These are phyloP conservation scores for Pseudohyphozyma bogoriensis DNA, from an alignment of 768 basidiomycete genomes.

Conservation along the genomic window DNA sequence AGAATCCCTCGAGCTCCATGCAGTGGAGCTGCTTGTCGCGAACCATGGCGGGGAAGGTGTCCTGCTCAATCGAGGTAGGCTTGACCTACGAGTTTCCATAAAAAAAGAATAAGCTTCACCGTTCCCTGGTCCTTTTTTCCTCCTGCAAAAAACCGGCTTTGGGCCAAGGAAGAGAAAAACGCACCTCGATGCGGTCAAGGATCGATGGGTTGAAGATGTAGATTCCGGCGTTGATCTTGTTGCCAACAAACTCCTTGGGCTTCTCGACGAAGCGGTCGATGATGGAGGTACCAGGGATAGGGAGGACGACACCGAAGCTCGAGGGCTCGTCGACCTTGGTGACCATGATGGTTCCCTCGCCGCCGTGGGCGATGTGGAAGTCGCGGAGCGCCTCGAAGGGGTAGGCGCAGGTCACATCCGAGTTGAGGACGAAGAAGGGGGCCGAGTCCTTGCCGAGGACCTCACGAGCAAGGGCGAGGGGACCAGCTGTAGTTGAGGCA, in stretches of 20 bases:
- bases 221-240: constrained; percentile 47
- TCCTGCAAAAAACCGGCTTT: neutral
- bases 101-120: neutral
- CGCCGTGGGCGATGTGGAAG: constrained; percentile 44
- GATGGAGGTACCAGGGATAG: constrained; percentile 40
- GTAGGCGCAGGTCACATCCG: constrained; percentile 45
- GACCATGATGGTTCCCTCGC: constrained; percentile 45
- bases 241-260: constrained; percentile 45
- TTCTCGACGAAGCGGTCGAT: constrained; percentile 48
- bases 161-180: constrained; percentile 1
- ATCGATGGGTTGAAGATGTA: constrained; percentile 47
- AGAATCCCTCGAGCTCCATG: constrained; percentile 45
- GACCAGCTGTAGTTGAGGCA: constrained; percentile 39
- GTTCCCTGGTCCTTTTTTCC: neutral
- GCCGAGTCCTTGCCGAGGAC: constrained; percentile 44
- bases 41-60: constrained; percentile 44
- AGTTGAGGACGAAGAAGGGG: constrained; percentile 48
- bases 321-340: constrained; percentile 46
- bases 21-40: constrained; percentile 43
- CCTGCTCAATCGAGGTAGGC: constrained; percentile 45
- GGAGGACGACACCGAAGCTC: constrained; percentile 45
- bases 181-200: constrained; percentile 43
- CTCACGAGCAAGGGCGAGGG: constrained; percentile 43
- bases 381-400: constrained; percentile 45
- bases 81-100: constrained; percentile 39